Evolutionary conservation across 305 asterid genomes (phyloP).

Genomic region (Solanum hybrid): DNA sequence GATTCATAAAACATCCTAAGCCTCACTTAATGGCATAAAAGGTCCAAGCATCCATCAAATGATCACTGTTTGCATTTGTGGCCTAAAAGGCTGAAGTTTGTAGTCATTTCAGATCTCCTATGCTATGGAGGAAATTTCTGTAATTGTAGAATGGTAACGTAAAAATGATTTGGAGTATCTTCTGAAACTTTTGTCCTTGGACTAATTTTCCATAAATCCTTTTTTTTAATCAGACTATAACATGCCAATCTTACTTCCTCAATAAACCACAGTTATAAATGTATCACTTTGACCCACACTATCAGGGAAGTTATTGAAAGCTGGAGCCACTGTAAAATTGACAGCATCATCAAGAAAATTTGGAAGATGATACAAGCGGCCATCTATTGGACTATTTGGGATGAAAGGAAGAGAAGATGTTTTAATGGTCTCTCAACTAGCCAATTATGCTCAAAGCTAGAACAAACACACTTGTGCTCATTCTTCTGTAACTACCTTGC

Average conservation of each 20-base stretch:
- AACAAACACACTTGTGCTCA: background rate
- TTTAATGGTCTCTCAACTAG: background rate
- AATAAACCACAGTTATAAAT: background rate
- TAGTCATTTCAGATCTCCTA: background rate
- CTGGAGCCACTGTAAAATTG: background rate
- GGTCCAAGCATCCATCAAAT: background rate
- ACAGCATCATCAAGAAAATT: background rate
- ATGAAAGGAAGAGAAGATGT: background rate
- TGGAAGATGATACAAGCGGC: background rate
- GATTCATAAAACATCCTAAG: background rate
- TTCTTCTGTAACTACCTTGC: background rate
- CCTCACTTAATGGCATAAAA: background rate
- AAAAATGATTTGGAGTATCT: background rate
- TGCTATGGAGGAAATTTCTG: background rate
- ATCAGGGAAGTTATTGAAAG: background rate
- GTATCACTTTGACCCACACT: background rate
- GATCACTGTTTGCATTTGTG: background rate
- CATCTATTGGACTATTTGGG: background rate
- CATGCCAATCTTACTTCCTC: background rate
- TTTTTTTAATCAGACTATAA: background rate
- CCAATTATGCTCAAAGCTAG: background rate
- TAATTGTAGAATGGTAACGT: background rate
- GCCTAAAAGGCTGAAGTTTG: background rate
- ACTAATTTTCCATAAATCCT: background rate
- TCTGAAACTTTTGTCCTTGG: background rate